These are phyloP conservation scores for Clonostachys rhizophaga DNA, from an alignment of 2,329 filamentous ascomycete species.

Conservation along the genomic window DNA sequence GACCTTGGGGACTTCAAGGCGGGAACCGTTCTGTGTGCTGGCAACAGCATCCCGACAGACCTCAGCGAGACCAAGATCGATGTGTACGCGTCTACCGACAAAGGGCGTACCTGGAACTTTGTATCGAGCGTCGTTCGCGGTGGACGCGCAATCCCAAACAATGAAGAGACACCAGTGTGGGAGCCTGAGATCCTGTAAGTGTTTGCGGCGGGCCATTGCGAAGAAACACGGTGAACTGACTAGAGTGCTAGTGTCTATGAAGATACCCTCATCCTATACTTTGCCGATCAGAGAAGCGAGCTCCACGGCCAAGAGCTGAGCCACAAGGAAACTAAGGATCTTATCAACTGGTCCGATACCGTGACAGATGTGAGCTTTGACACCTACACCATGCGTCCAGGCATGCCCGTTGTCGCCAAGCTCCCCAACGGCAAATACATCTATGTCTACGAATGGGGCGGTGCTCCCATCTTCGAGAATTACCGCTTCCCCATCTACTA, in stretches of 20 bases:
- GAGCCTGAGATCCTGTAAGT: neutral
- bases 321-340: slow-evolving; percentile 55
- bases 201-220: too few relatives aligned
- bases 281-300: slow-evolving; percentile 63
- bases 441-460: slow-evolving; percentile 60
- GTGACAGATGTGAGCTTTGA: slow-evolving; percentile 56
- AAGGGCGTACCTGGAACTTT: slow-evolving; percentile 60
- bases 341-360: slow-evolving; percentile 53
- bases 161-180: slow-evolving; percentile 44
- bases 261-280: slow-evolving; percentile 58
- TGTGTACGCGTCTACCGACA: slow-evolving; percentile 58
- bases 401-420: slow-evolving; percentile 57
- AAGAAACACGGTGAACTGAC: too few relatives aligned
- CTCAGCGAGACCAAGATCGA: slow-evolving; percentile 62
- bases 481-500: slow-evolving; percentile 39
- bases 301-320: slow-evolving; percentile 62
- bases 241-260: slow-evolving; percentile 29
- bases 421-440: slow-evolving; percentile 39
- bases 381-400: slow-evolving; percentile 56
- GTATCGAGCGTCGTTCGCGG: slow-evolving; percentile 60
- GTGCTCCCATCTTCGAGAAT: slow-evolving; percentile 22
- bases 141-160: slow-evolving; percentile 52
- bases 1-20: slow-evolving; percentile 42
- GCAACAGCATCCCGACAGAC: slow-evolving; percentile 51
- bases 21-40: slow-evolving; percentile 58